These are phyloP conservation scores for Penicillium mononematosum DNA, from an alignment of 495 filamentous ascomycete genomes.

Conservation along the genomic window DNA sequence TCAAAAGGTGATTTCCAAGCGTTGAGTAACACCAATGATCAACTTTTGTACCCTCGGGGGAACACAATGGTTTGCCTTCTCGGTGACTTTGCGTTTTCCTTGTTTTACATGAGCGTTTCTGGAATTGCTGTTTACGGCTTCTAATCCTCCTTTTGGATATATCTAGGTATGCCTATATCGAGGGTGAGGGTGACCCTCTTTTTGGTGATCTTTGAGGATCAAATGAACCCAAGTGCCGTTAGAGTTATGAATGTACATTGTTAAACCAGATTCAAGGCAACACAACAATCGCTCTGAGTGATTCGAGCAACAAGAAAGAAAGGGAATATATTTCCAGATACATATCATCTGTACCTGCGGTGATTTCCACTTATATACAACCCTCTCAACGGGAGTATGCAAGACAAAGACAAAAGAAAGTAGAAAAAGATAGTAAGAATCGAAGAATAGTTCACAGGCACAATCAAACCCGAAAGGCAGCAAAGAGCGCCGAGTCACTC, in stretches of 20 bases:
- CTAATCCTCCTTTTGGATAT: background rate
- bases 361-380: conserved; percentile 5
- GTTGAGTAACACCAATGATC: background rate
- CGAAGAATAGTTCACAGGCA: background rate
- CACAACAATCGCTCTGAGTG: background rate
- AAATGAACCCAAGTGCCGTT: background rate
- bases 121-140: background rate
- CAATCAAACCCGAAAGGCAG: conserved; percentile 2
- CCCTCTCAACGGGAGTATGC: no score
- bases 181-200: no score
- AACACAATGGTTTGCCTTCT: background rate
- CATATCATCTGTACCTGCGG: background rate
- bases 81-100: background rate
- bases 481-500: conserved; percentile 3
- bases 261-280: background rate
- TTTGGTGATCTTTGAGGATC: background rate
- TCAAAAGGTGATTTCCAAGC: background rate
- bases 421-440: background rate
- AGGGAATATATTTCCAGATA: background rate
- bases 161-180: background rate
- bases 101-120: background rate
- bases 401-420: background rate
- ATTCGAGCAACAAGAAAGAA: background rate
- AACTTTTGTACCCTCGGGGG: background rate
- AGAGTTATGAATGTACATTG: background rate